These are phyloP conservation scores for Trichoderma sp. DNA, from an alignment of 2,329 filamentous ascomycete genomes.

Conservation along the genomic window DNA sequence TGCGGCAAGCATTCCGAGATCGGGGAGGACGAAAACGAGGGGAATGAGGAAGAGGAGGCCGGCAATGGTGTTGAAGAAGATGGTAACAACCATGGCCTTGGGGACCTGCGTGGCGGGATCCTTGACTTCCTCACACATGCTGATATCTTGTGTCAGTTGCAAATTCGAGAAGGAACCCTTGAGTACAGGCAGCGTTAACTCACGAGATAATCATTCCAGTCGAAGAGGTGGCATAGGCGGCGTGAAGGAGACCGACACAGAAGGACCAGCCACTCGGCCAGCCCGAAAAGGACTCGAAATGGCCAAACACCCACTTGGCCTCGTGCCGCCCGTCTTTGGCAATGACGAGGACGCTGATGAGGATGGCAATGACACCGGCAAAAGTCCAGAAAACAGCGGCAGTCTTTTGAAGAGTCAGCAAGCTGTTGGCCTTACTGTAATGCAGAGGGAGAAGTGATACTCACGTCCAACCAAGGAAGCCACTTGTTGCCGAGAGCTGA, in stretches of 20 bases:
- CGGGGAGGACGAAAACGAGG: conserved; percentile 68
- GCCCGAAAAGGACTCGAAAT: conserved; percentile 69
- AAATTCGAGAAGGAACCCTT: neutral
- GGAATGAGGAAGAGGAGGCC: conserved; percentile 71
- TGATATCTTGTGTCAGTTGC: conserved; percentile 35
- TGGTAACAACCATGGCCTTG: conserved; percentile 70
- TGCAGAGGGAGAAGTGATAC: conserved; percentile 37
- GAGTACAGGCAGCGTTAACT: conserved; percentile 39
- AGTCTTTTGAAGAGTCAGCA: conserved; percentile 49
- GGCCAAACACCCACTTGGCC: conserved; percentile 65
- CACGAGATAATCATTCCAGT: conserved; percentile 80
- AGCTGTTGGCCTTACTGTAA: neutral
- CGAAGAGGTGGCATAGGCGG: conserved; percentile 72
- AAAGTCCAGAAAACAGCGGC: conserved; percentile 77
- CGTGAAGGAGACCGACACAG: conserved; percentile 71
- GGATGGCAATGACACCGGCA: conserved; percentile 66
- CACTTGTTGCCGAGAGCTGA: conserved; percentile 68
- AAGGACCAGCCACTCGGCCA: conserved; percentile 74
- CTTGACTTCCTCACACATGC: conserved; percentile 74
- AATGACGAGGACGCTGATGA: conserved; percentile 63
- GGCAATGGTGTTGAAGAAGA: conserved; percentile 66
- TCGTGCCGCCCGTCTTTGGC: conserved; percentile 68
- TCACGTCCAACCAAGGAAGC: conserved; percentile 69
- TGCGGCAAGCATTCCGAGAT: conserved; percentile 56
- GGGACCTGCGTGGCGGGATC: conserved; percentile 68